Base-by-base conservation (phyloP, 495 filamentous ascomycete species). In the Penicillium robsamsonii region DNA sequence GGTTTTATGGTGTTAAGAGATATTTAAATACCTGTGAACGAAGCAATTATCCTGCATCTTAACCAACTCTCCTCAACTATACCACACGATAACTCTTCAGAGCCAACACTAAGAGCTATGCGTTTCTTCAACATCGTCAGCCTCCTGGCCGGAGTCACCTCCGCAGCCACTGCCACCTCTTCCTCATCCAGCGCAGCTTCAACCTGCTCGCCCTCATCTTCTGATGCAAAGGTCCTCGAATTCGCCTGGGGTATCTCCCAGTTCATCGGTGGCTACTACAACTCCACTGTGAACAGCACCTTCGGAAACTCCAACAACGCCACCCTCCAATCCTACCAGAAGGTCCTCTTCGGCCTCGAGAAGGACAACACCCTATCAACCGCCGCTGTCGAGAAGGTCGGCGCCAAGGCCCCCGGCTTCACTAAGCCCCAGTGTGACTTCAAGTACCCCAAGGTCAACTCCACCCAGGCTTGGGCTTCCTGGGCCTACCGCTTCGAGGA, bases 201-300 rank as follows among this genome's bases (percentile, higher is more conserved):
- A 1, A 53, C 30, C 58, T 72, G 70, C 58, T 40, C 63, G 12
- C 59, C 64, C 9, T 47, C 57, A 5, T 60, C 64, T 4, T 42
- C 53, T 2, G 70, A 72, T 27, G 48, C 50, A 5, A 38, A 62
- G 24, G 63, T 70, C 17, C 57, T 69, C 2, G 27, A 65, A 44
- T 72, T 67, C 53, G 63, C 60, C 24, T 69, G 53, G 47, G 62
- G 58, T 4, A 46, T 72, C 13, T 64, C 67, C 27, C 52, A 53
- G 24, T 61, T 72, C 56, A 46, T 67, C 2, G 63, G 63, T 13
- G 30, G 56, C 29, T 72, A 53, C 64, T 72, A 69, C 51, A 46
- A 61, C 10, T 53, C 53, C 2, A 68, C 62, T 18, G 63, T 72
- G 56, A 51, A 69, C 27, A 38, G 40, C 10, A 31, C 41, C 50